Conservation (phyloP, 371 early-diverging fungal genomes). For the Thermomucor indicae-seudaticae region DNA sequence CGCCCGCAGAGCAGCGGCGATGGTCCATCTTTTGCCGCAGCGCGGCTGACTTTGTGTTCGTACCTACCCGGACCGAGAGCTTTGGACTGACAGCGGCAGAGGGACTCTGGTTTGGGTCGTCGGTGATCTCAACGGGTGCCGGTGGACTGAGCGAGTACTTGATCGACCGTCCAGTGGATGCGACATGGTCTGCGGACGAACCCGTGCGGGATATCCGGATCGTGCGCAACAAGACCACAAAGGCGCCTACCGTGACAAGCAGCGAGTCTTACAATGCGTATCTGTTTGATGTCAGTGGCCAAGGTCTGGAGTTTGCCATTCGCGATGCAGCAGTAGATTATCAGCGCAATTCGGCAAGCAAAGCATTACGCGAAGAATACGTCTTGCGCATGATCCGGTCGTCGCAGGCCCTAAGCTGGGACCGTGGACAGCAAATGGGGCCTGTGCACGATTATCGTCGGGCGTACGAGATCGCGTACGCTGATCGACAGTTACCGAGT, state of each 20-base stretch:
- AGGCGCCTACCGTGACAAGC: constrained; percentile 29
- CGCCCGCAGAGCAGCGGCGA: constrained; percentile 35
- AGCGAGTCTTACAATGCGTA: constrained; percentile 53
- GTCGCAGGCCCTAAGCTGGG: constrained; percentile 54
- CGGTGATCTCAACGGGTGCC: constrained; percentile 55
- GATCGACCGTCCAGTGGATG: constrained; percentile 35
- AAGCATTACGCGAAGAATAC: constrained; percentile 46
- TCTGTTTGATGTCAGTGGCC: constrained; percentile 36
- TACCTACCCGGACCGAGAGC: constrained; percentile 57
- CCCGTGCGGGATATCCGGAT: constrained; percentile 23
- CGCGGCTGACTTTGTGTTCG: constrained; percentile 61
- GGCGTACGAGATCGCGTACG: constrained; percentile 35
- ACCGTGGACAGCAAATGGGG: constrained; percentile 35
- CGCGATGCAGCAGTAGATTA: constrained; percentile 42
- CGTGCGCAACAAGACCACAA: constrained; percentile 9
- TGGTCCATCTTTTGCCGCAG: constrained; percentile 53
- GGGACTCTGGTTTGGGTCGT: constrained; percentile 58
- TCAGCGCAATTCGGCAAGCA: constrained; percentile 16
- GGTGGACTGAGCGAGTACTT: constrained; percentile 57
- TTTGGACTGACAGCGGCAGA: constrained; percentile 64
- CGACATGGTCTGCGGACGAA: constrained; percentile 8
- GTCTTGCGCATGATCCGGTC: constrained; percentile 47
- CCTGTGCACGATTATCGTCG: constrained; percentile 46
- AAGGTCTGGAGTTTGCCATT: constrained; percentile 38
- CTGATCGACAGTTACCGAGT: constrained; percentile 23